Evolutionary conservation across 352 stramenopile genomes (phyloP).

Genomic region (Phytophthora macrochlamydospora): DNA sequence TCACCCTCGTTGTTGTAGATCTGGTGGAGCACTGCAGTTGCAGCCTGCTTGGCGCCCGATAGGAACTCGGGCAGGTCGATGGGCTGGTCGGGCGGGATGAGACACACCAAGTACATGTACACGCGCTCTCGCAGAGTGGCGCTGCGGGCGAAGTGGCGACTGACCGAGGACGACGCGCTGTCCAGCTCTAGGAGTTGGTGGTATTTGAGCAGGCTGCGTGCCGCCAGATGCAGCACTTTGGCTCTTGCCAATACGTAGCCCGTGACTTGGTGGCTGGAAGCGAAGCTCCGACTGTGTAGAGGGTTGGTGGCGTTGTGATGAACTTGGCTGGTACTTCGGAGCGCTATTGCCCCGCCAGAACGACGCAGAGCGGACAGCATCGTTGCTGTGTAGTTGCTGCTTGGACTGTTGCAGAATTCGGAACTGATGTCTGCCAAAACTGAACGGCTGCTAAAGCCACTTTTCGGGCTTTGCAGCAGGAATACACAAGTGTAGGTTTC

Average conservation of each 20-base stretch:
- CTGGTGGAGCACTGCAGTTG: constrained; percentile 22
- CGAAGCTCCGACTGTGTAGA: constrained; percentile 7
- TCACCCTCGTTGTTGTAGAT: constrained; percentile 22
- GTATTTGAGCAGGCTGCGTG: constrained; percentile 41
- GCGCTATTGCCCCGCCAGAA: background rate
- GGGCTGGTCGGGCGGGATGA: constrained; percentile 44
- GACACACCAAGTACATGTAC: constrained; percentile 54
- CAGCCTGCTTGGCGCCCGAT: constrained; percentile 37
- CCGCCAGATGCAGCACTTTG: constrained; percentile 49
- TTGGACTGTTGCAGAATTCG: background rate
- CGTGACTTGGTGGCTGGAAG: constrained; percentile 27
- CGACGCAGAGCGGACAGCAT: constrained; percentile 21
- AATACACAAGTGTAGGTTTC: too few relatives aligned
- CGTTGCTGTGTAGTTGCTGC: background rate
- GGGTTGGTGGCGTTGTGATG: background rate
- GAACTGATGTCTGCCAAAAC: background rate
- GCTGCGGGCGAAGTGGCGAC: constrained; percentile 29
- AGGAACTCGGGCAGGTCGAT: constrained; percentile 51
- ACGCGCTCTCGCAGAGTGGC: constrained; percentile 40
- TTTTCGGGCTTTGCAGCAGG: too few relatives aligned
- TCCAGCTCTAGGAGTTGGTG: constrained; percentile 42
- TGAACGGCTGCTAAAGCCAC: background rate
- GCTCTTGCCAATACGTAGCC: constrained; percentile 38
- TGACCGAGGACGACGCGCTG: constrained; percentile 32
- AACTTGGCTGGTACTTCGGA: background rate